These are phyloP conservation scores for Aspergillus biplanus DNA, from an alignment of 495 filamentous ascomycete species.

Conservation along the genomic window DNA sequence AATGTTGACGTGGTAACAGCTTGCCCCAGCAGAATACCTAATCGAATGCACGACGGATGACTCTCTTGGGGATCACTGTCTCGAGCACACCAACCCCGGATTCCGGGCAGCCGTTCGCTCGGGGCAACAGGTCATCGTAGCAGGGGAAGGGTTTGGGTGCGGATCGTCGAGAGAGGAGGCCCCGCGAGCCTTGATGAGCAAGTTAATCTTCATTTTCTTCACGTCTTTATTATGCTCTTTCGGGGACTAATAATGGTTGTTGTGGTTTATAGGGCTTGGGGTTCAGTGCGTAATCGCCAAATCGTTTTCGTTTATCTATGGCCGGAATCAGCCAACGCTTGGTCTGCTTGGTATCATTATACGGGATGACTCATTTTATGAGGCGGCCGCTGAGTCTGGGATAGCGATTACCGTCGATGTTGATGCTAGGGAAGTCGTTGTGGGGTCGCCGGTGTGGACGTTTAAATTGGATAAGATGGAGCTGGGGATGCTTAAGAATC, in stretches of 20 bases:
- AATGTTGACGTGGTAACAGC: constrained; percentile 7
- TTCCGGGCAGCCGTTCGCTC: constrained; percentile 38
- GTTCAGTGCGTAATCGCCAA: constrained; percentile 45
- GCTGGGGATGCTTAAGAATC: neutral
- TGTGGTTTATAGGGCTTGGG: constrained; percentile 20
- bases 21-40: constrained; percentile 39
- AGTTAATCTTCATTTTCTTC: neutral
- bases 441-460: neutral
- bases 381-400: constrained; percentile 22
- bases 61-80: constrained; percentile 36
- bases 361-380: constrained; percentile 36
- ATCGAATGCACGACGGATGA: constrained; percentile 31
- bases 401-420: neutral
- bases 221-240: neutral
- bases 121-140: constrained; percentile 44
- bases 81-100: constrained; percentile 40
- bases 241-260: neutral
- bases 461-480: neutral
- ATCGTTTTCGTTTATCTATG: constrained; percentile 48
- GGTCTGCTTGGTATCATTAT: constrained; percentile 45
- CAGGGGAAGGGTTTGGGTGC: constrained; percentile 46
- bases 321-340: constrained; percentile 43
- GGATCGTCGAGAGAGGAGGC: constrained; percentile 49
- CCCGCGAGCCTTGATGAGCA: constrained; percentile 39
- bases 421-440: neutral